These are phyloP conservation scores for Protomyces macrosporus DNA, from an alignment of 1,139 yeast genomes.

Conservation along the genomic window DNA sequence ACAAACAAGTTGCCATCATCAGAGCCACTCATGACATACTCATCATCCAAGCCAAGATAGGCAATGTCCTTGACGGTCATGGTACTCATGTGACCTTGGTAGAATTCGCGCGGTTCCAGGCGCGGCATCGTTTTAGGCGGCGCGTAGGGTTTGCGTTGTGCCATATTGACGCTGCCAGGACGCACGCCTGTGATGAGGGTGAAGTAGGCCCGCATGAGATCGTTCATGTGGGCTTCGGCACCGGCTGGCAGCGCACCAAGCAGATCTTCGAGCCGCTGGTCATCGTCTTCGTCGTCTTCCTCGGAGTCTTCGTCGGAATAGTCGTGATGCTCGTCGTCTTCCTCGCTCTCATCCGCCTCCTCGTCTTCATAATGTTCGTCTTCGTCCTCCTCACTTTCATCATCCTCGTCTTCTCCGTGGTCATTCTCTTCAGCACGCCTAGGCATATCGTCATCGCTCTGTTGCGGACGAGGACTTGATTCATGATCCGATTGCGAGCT, in stretches of 20 bases:
- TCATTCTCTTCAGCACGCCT: background rate
- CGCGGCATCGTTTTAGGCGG: background rate
- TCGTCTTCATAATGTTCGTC: background rate
- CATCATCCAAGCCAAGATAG: slow-evolving; percentile 31
- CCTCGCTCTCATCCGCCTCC: slow-evolving; percentile 10
- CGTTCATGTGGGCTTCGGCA: background rate
- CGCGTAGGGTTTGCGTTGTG: background rate
- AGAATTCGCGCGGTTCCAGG: background rate
- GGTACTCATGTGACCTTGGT: slow-evolving; percentile 18
- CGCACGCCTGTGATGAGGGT: background rate
- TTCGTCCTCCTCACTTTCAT: slow-evolving; percentile 10
- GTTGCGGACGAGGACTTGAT: background rate
- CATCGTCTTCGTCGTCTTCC: background rate
- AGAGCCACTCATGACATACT: slow-evolving; percentile 32
- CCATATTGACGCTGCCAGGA: too few species aligned
- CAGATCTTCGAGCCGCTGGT: background rate
- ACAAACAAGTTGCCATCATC: slow-evolving; percentile 32
- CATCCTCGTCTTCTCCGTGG: slow-evolving; percentile 5
- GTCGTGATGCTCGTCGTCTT: background rate
- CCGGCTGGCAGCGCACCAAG: slow-evolving; percentile 22
- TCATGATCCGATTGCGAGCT: background rate
- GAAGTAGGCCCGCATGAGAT: slow-evolving; percentile 24
- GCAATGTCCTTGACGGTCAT: slow-evolving; percentile 30
- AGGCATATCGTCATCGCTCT: background rate
- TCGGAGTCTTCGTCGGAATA: background rate